Evolutionary conservation across 164 flowering plant genomes (phyloP).

Genomic region (Paratinospora sagittata): DNA sequence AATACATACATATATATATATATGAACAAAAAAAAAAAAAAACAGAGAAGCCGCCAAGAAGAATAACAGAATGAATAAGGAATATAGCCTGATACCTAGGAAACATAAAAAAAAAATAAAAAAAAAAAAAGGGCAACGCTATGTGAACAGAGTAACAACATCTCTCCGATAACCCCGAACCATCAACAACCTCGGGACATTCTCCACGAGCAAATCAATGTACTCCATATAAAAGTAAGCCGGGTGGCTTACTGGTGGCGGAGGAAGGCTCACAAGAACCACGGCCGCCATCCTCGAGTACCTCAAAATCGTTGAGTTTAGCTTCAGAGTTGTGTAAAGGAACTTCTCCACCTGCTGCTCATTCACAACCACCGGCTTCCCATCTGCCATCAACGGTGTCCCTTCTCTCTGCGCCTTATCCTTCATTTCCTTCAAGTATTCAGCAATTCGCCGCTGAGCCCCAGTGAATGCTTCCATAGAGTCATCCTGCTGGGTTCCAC

Average conservation of each 20-base stretch:
- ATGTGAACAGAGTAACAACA: slow-evolving; percentile 94
- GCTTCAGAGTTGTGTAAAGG: slow-evolving; percentile 78
- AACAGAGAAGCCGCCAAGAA: background rate
- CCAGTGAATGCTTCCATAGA: slow-evolving; percentile 70
- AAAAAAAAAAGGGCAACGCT: slow-evolving; percentile 14
- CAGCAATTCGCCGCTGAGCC: slow-evolving; percentile 58
- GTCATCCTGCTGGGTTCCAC: slow-evolving; percentile 62
- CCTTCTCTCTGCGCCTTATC: slow-evolving; percentile 44
- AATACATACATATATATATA: background rate
- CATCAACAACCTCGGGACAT: slow-evolving; percentile 84
- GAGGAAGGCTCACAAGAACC: slow-evolving; percentile 90
- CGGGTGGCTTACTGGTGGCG: slow-evolving; percentile 86
- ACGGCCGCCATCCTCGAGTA: slow-evolving; percentile 98
- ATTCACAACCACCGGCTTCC: slow-evolving; percentile 64
- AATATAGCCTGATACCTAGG: background rate
- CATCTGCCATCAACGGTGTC: slow-evolving; percentile 62
- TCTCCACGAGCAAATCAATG: slow-evolving; percentile 90
- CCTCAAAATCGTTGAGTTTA: slow-evolving; percentile 80
- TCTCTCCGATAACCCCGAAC: slow-evolving; percentile 95
- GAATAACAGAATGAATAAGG: background rate
- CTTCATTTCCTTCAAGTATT: slow-evolving; percentile 58
- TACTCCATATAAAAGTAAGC: slow-evolving; percentile 97
- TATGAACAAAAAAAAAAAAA: background rate
- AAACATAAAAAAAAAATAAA: background rate
- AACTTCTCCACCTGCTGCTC: slow-evolving; percentile 95